A percentile compares a stretch with the other conserved stretches of the same genome.
phyloP scores from a whole-genome alignment of 2,329 filamentous ascomycete genomes.

The Endoconidiophora laricicola region DNA sequence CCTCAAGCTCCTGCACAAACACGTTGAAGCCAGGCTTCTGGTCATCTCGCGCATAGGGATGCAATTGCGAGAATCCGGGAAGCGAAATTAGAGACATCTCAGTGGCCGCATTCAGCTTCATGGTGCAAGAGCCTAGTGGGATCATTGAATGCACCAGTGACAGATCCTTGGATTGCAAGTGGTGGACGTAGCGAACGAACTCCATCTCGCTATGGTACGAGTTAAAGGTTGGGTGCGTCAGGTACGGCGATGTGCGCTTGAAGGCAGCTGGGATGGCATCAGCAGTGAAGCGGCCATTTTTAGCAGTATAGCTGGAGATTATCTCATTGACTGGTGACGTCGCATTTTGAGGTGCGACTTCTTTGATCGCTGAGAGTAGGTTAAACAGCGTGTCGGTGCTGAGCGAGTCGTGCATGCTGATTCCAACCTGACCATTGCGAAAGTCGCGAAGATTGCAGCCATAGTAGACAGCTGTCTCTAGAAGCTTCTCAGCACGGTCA shows the following conservation, averaged over 20 bases:
- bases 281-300: conserved; percentile 8
- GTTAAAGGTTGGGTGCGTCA: conserved; percentile 91
- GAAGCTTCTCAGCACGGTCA: conserved; percentile 19
- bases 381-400: conserved; percentile 28
- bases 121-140: conserved; percentile 87
- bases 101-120: conserved; percentile 90
- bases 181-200: conserved; percentile 80
- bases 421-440: conserved; percentile 19
- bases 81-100: conserved; percentile 82
- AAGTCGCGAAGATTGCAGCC: conserved; percentile 18
- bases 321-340: conserved; percentile 13
- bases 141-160: conserved; percentile 97
- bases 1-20: conserved; percentile 56
- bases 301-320: conserved; percentile 15
- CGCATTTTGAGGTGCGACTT: conserved; percentile 17
- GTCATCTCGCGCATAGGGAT: conserved; percentile 57
- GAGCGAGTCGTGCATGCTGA: conserved; percentile 19
- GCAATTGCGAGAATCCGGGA: conserved; percentile 59
- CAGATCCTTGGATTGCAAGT: conserved; percentile 84
- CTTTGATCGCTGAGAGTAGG: conserved; percentile 23
- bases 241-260: conserved; percentile 54
- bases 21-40: conserved; percentile 50
- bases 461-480: conserved; percentile 5
- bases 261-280: conserved; percentile 37
- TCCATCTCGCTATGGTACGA: conserved; percentile 89